phyloP scores from a whole-genome alignment of 768 basidiomycete species.

The Albatrellus ellisii region DNA sequence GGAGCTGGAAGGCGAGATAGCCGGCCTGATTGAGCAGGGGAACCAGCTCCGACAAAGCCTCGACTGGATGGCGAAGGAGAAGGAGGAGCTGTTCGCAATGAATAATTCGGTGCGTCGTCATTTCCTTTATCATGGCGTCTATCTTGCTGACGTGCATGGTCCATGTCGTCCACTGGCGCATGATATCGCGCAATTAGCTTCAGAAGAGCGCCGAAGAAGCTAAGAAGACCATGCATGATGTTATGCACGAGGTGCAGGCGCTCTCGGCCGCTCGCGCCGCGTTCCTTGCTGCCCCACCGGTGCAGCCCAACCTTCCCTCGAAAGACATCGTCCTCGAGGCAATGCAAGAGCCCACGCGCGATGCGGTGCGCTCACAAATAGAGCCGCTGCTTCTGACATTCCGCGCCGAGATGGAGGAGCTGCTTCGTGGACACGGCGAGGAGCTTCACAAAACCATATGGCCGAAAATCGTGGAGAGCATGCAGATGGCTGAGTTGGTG shows the following conservation, averaged over 20 bases:
- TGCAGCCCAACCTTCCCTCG: not conserved
- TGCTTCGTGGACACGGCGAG: not conserved
- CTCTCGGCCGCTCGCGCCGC: conserved; percentile 2
- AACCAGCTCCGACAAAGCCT: conserved; percentile 3
- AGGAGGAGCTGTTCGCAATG: conserved; percentile 8
- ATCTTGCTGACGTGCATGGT: no score
- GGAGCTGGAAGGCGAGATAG: conserved; percentile 10
- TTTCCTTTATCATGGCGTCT: not conserved
- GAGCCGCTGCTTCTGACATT: not conserved
- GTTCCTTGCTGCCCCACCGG: not conserved
- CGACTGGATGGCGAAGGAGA: conserved; percentile 11
- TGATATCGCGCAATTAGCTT: no score
- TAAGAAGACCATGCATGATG: conserved; percentile 3
- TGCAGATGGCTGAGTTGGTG: not conserved
- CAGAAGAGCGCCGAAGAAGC: conserved; percentile 7
- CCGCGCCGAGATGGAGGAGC: not conserved
- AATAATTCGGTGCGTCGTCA: conserved; percentile 15
- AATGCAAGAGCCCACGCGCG: conserved; percentile 1
- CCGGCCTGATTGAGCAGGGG: conserved; percentile 5
- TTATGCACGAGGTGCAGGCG: not conserved
- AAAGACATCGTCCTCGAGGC: conserved; percentile 2
- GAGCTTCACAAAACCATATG: conserved; percentile 3
- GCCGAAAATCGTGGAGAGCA: not conserved
- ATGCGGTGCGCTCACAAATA: not conserved
- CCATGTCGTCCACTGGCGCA: no score